phyloP scores from a whole-genome alignment of 768 basidiomycete species.

The Tubosaeta brunneosetosa region DNA sequence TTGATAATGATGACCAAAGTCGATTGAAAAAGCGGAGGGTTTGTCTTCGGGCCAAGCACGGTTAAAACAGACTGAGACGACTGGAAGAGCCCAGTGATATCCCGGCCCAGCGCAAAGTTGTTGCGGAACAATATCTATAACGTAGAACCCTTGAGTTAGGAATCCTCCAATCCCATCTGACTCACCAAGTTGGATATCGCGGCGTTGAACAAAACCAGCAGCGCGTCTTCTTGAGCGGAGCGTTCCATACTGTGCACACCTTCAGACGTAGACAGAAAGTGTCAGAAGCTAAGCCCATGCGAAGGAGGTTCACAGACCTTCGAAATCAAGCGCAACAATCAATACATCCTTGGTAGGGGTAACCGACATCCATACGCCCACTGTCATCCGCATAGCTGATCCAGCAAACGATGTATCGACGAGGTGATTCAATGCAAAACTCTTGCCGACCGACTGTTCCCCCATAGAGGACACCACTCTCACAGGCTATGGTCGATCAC shows the following conservation, averaged over 20 bases:
- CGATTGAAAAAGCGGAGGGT: no score
- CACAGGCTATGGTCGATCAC: constrained; percentile 40
- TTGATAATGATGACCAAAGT: no score
- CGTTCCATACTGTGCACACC: constrained; percentile 63
- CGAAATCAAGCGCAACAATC: constrained; percentile 62
- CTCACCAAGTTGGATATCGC: constrained; percentile 61
- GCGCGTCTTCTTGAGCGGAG: constrained; percentile 58
- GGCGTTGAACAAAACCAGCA: constrained; percentile 61
- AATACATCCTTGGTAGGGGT: constrained; percentile 53
- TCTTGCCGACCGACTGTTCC: constrained; percentile 62
- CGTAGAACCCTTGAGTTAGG: no score
- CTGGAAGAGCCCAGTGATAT: constrained; percentile 56
- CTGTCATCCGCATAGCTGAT: constrained; percentile 14
- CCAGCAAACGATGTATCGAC: constrained; percentile 62
- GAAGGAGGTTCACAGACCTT: constrained; percentile 35
- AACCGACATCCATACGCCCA: constrained; percentile 34
- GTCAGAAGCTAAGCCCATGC: no score
- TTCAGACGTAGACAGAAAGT: constrained; percentile 11
- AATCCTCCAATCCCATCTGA: neutral
- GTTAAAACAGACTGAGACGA: no score
- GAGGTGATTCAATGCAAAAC: constrained; percentile 53
- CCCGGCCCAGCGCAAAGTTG: constrained; percentile 59
- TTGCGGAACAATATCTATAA: constrained; percentile 60
- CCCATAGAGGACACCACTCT: constrained; percentile 67
- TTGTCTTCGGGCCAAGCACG: no score